phyloP scores from a whole-genome alignment of 306 rosid genomes.

The Quercus wislizeni region DNA sequence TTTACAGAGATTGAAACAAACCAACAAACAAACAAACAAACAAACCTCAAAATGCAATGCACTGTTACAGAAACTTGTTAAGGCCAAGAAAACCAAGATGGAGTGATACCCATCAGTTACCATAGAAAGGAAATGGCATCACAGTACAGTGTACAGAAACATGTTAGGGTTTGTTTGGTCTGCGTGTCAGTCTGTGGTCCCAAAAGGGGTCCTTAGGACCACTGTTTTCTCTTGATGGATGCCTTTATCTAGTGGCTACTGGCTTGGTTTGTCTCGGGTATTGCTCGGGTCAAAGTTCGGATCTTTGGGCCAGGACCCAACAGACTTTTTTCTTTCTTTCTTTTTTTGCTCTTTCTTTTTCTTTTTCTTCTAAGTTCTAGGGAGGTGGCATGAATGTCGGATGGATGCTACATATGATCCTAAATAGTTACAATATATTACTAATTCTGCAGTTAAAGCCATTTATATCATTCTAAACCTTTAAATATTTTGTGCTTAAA shows the following conservation, averaged over 20 bases:
- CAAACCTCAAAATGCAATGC: neutral
- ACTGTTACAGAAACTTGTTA: neutral
- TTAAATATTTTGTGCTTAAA: rapidly evolving
- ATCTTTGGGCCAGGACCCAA: neutral
- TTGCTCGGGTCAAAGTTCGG: slow-evolving; percentile 2
- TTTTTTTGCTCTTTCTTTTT: no score
- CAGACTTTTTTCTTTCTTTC: no score
- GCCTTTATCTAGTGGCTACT: neutral
- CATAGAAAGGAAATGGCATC: neutral
- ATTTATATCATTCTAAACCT: no score
- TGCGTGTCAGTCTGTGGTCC: neutral
- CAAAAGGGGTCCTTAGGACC: neutral
- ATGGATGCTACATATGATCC: no score
- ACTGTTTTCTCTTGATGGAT: neutral
- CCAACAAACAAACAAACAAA: neutral
- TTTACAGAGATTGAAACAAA: neutral
- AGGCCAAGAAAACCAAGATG: neutral
- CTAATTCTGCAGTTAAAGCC: no score
- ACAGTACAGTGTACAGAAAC: neutral
- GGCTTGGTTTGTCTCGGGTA: neutral
- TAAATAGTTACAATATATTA: no score
- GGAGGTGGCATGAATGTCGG: no score
- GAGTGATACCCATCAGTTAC: neutral
- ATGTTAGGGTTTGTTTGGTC: neutral
- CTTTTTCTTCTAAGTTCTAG: no score